These are phyloP conservation scores for Spizellomyces punctatus DNA, from an alignment of 192 early-diverging fungal species.

Conservation along the genomic window DNA sequence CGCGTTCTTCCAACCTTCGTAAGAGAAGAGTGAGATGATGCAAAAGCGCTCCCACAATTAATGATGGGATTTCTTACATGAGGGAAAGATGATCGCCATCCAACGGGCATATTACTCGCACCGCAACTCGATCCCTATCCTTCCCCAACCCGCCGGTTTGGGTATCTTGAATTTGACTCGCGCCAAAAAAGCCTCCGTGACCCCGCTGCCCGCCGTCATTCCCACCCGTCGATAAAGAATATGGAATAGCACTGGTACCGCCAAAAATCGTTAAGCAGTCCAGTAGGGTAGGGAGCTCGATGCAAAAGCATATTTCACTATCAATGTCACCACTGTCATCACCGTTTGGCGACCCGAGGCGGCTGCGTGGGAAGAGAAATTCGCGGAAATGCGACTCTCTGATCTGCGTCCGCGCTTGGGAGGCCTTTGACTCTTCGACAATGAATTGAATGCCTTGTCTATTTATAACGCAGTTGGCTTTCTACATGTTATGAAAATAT, in stretches of 20 bases:
- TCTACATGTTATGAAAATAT: conserved; percentile 6
- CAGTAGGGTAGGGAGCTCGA: conserved; percentile 26
- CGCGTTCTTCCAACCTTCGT: conserved; percentile 55
- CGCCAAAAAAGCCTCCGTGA: not conserved
- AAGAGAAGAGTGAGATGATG: not conserved
- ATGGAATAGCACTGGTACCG: conserved; percentile 1
- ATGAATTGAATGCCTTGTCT: conserved; percentile 10
- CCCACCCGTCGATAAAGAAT: not conserved
- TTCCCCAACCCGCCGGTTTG: not conserved
- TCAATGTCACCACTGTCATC: not conserved
- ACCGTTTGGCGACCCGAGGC: not conserved
- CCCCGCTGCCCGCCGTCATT: not conserved
- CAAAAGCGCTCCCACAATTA: not conserved
- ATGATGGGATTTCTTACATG: not conserved
- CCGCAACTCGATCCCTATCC: conserved; percentile 3
- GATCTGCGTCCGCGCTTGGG: conserved; percentile 12
- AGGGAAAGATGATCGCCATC: conserved; percentile 15
- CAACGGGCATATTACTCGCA: conserved; percentile 5
- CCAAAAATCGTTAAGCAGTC: conserved; percentile 37
- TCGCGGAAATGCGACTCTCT: conserved; percentile 18
- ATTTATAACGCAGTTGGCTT: conserved; percentile 11
- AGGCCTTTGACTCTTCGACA: conserved; percentile 18
- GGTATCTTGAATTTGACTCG: not conserved
- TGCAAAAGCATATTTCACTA: conserved; percentile 9
- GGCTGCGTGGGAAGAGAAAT: conserved; percentile 15